These are phyloP conservation scores for Aciculosporium take DNA, from an alignment of 2,329 filamentous ascomycete species.

Conservation along the genomic window DNA sequence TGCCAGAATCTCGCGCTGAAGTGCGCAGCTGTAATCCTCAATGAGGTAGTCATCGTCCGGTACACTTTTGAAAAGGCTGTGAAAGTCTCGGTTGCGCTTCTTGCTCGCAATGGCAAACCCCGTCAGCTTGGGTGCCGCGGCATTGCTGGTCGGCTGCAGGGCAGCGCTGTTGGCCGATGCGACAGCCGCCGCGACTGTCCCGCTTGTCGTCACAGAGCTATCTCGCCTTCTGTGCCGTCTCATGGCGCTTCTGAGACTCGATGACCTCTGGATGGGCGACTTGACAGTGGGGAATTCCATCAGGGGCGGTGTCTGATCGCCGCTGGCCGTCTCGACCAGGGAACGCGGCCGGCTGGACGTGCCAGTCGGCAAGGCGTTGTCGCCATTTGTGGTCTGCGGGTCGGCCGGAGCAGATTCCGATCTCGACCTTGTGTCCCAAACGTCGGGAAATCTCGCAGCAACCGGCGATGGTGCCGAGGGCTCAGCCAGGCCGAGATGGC, in stretches of 20 bases:
- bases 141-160: slow-evolving; percentile 44
- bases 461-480: slow-evolving; percentile 41
- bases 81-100: slow-evolving; percentile 91
- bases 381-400: slow-evolving; percentile 13
- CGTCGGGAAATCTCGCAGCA: slow-evolving; percentile 38
- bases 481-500: slow-evolving; percentile 68
- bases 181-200: slow-evolving; percentile 56
- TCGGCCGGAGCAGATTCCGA: slow-evolving; percentile 48
- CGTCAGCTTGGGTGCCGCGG: slow-evolving; percentile 61
- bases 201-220: slow-evolving; percentile 58
- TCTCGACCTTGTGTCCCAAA: slow-evolving; percentile 30
- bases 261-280: slow-evolving; percentile 43
- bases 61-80: slow-evolving; percentile 85
- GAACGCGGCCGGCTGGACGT: slow-evolving; percentile 31
- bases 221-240: slow-evolving; percentile 59
- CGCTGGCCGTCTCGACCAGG: slow-evolving; percentile 31
- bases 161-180: slow-evolving; percentile 55
- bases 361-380: slow-evolving; percentile 20
- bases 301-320: slow-evolving; percentile 50
- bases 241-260: slow-evolving; percentile 51
- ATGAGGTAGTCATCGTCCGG: slow-evolving; percentile 97
- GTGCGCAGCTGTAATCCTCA: slow-evolving; percentile 92
- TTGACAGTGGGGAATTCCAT: slow-evolving; percentile 52
- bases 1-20: slow-evolving; percentile 89
- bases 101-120: slow-evolving; percentile 94